Base-by-base conservation (phyloP, 441 rosid genomes). In the Aquilaria agallochum region DNA sequence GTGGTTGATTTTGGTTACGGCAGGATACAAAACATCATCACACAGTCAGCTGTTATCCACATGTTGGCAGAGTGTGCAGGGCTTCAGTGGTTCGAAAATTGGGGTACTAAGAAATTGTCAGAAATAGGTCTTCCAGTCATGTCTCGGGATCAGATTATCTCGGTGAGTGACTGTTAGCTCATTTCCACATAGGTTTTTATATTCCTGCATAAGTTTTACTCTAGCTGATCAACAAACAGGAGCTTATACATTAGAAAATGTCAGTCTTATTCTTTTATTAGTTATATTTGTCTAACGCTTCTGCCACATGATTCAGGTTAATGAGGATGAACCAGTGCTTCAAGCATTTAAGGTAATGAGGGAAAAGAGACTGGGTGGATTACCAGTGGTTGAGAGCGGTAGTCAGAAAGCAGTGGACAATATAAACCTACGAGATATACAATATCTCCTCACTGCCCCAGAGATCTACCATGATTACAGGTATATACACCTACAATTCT, bases 331-430 rank as follows among this genome's bases (percentile, higher is more conserved):
- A 61, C 97, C 99, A 15, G 99, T 95, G 74, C 95, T 95, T 59
- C 99, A 92, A 72, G 99, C 93, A 14, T 95, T 95, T 68, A 95
- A 92, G 80, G 68, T 92, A 66, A 89, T 92, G 99, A 80, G 98
- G 76, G 87, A 85, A 79, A 78, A 66, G 70, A 80, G 78, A 71
- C 68, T 88, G 12, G 99, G 99, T 67, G 99, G 92, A 12, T 58
- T 95, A 58, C 99, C 97, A 6, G 92, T 95, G 4, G 68, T 92
- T 51, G 89, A 83, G 40, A 64, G 69, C 14, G 78, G 74, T 11
- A 88, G 83, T 14, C 67, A 61, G 40, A 92, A 76, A 79, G 86
- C 96, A 27, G 70, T 90, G 42, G 98, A 97, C 36, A 95, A 92
- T 69, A 92, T 95, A 69, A 92, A 95, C 80, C 62, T 95, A 13